phyloP scores from a whole-genome alignment of 2,329 filamentous ascomycete species.

The Fusarium anthophilum region DNA sequence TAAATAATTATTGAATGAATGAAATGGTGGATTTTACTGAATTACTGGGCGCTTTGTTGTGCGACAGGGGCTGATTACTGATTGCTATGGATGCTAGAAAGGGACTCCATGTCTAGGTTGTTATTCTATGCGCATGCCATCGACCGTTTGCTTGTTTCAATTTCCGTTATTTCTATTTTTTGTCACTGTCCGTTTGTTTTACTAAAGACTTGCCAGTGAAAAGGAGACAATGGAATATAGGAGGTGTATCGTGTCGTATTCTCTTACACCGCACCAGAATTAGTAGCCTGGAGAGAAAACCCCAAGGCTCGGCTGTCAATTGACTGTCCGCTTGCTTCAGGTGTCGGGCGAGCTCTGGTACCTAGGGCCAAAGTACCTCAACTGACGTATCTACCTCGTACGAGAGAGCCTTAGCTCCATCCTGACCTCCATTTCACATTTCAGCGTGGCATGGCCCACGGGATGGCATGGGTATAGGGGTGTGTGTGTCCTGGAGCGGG shows the following conservation, averaged over 20 bases:
- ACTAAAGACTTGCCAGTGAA: not conserved
- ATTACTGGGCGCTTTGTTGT: slow-evolving; percentile 29
- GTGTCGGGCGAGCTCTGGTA: slow-evolving; percentile 23
- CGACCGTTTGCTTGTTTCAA: slow-evolving; percentile 38
- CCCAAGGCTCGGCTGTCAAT: not conserved
- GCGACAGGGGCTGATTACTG: slow-evolving; percentile 24
- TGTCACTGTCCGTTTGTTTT: slow-evolving; percentile 23
- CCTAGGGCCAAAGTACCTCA: slow-evolving; percentile 37
- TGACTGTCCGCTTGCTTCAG: slow-evolving; percentile 32
- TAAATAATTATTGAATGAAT: slow-evolving; percentile 6
- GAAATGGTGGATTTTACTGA: slow-evolving; percentile 26
- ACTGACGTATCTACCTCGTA: slow-evolving; percentile 44
- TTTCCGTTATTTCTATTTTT: slow-evolving; percentile 35
- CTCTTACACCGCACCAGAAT: slow-evolving; percentile 34
- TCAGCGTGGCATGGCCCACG: slow-evolving; percentile 13
- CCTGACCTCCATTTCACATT: slow-evolving; percentile 38
- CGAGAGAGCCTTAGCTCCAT: slow-evolving; percentile 25
- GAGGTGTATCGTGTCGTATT: slow-evolving; percentile 4
- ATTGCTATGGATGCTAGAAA: not conserved
- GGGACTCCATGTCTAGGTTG: slow-evolving; percentile 16
- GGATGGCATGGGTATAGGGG: not conserved
- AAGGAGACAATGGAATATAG: not conserved
- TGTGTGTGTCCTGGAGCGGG: slow-evolving; percentile 16
- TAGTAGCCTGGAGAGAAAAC: not conserved
- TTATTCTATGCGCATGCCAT: slow-evolving; percentile 6